Conservation (phyloP, 2,329 filamentous ascomycete genomes). For the Aspergillus sp. region DNA sequence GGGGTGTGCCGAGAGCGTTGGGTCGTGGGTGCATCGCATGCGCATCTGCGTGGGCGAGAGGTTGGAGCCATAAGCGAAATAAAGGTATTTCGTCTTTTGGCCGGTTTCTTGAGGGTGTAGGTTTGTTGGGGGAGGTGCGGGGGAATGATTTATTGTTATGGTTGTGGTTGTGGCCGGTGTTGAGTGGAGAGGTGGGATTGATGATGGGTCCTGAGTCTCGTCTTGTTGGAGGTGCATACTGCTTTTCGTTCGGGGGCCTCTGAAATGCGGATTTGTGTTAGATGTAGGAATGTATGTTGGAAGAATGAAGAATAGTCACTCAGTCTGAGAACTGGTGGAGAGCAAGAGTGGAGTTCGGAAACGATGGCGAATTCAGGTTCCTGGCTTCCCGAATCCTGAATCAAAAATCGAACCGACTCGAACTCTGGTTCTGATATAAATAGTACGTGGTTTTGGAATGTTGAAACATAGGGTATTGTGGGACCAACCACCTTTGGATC, state of each 20-base stretch:
- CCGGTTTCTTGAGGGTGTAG: slow-evolving; percentile 4
- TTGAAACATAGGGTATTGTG: too few relatives aligned
- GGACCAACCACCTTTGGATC: neutral
- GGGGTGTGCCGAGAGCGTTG: slow-evolving; percentile 33
- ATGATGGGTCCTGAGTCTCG: neutral
- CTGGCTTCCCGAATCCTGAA: too few relatives aligned
- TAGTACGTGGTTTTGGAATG: neutral
- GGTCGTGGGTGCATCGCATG: slow-evolving; percentile 34
- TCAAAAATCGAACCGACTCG: neutral
- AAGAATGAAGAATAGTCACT: neutral
- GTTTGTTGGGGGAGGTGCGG: neutral
- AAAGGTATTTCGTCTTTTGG: slow-evolving; percentile 30
- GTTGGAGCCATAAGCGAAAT: slow-evolving; percentile 47
- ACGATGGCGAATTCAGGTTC: neutral
- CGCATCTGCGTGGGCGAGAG: slow-evolving; percentile 44
- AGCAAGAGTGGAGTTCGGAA: neutral
- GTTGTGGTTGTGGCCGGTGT: neutral
- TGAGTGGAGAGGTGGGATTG: neutral
- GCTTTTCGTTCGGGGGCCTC: neutral
- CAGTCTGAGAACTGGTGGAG: neutral
- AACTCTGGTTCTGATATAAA: neutral
- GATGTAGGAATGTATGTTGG: neutral
- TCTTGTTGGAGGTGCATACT: slow-evolving; percentile 12
- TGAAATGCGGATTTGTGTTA: neutral
- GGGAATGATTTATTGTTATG: neutral